A percentile compares a stretch with the other conserved stretches of the same genome.
These are phyloP conservation scores for Teratosphaeria viscida DNA, from an alignment of 2,329 filamentous ascomycete species.

Conservation along the genomic window DNA sequence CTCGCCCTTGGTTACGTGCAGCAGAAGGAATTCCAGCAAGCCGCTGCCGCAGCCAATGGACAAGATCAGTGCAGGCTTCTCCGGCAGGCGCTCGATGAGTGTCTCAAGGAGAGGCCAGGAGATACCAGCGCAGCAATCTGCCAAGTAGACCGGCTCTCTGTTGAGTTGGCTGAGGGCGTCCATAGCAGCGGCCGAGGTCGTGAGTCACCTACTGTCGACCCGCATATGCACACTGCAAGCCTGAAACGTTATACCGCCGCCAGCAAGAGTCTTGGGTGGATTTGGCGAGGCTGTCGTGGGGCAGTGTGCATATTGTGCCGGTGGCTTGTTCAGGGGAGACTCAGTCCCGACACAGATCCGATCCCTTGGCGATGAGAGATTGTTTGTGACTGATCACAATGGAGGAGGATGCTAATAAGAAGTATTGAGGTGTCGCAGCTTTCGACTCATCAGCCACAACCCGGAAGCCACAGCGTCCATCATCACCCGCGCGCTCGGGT, in stretches of 20 bases:
- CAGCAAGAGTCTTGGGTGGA: neutral
- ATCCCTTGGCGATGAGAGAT: neutral
- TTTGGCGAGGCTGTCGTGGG: neutral
- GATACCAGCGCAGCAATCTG: slow-evolving; percentile 17
- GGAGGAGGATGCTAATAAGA: neutral
- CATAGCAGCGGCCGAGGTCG: neutral
- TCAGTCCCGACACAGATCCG: neutral
- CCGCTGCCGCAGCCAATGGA: slow-evolving; percentile 43
- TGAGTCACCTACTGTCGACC: neutral
- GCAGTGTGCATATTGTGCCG: neutral
- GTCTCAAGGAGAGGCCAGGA: slow-evolving; percentile 13
- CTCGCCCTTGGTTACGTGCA: slow-evolving; percentile 19
- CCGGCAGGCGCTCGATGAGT: slow-evolving; percentile 9
- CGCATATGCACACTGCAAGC: neutral
- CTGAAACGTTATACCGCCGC: neutral
- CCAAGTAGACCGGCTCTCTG: slow-evolving; percentile 11
- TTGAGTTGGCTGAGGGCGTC: slow-evolving; percentile 5
- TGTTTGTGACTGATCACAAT: neutral
- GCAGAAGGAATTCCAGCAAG: slow-evolving; percentile 37
- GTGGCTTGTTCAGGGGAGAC: neutral
- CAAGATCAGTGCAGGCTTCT: slow-evolving; percentile 11
- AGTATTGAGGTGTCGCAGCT: neutral
- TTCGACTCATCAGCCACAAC: neutral
- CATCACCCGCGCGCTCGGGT: neutral
- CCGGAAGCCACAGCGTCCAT: no score